These are phyloP conservation scores for Ceratocystis variospora DNA, from an alignment of 2,329 filamentous ascomycete genomes.

Conservation along the genomic window DNA sequence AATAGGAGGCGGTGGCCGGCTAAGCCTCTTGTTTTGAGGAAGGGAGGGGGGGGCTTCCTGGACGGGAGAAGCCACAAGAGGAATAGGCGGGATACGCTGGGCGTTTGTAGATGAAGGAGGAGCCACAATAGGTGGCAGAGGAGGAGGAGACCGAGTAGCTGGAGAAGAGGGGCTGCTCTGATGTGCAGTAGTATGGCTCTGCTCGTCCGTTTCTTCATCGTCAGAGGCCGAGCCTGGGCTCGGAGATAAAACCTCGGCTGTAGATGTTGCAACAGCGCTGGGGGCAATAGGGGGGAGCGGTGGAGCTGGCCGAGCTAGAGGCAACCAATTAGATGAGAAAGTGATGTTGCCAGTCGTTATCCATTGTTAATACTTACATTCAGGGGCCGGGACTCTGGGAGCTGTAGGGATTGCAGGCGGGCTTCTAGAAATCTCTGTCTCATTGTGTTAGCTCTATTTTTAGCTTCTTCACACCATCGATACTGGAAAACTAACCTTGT, in stretches of 20 bases:
- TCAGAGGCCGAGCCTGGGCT: conserved; percentile 76
- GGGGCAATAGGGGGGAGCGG: conserved; percentile 38
- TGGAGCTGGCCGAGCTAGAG: conserved; percentile 48
- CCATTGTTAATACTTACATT: conserved; percentile 37
- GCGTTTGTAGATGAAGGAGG: conserved; percentile 16
- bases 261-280: conserved; percentile 37
- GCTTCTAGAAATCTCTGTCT: conserved; percentile 34
- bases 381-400: conserved; percentile 44
- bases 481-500: conserved; percentile 6
- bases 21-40: conserved; percentile 38
- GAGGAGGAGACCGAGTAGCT: conserved; percentile 28
- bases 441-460: neutral
- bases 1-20: conserved; percentile 46
- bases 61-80: conserved; percentile 27
- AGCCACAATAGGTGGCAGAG: conserved; percentile 26
- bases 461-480: neutral
- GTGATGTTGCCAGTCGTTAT: neutral
- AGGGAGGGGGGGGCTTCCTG: conserved; percentile 33
- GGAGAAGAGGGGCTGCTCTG: conserved; percentile 29
- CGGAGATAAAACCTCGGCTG: conserved; percentile 45
- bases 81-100: conserved; percentile 25
- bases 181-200: conserved; percentile 24
- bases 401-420: conserved; percentile 42
- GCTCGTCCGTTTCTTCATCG: conserved; percentile 58
- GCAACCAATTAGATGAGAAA: conserved; percentile 1